A percentile compares a stretch with the other conserved stretches of the same genome.
These are phyloP conservation scores for Spergularia bocconei DNA, from an alignment of 148 eudicot species.

Conservation along the genomic window DNA sequence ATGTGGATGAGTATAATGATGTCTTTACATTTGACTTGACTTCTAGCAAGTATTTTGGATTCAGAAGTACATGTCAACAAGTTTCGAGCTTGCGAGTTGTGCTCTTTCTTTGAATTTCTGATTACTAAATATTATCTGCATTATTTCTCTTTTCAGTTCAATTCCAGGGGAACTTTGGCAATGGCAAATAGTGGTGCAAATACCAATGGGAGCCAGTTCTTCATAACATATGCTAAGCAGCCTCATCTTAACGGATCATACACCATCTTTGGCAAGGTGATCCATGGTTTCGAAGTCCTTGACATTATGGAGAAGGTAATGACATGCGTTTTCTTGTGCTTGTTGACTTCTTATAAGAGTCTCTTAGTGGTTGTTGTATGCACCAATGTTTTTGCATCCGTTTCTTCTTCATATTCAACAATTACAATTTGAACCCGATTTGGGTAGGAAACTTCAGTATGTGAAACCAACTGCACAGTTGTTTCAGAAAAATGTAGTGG, in stretches of 20 bases:
- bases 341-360: background rate
- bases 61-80: background rate
- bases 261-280: conserved; percentile 91
- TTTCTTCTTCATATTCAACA: background rate
- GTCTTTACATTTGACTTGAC: background rate
- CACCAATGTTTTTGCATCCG: background rate
- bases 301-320: conserved; percentile 94
- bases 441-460: background rate
- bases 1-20: background rate
- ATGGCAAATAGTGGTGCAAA: conserved; percentile 97
- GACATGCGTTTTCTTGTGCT: conserved; percentile 4
- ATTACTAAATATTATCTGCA: background rate
- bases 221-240: conserved; percentile 80
- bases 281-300: conserved; percentile 98
- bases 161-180: conserved; percentile 85
- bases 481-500: background rate
- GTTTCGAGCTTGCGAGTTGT: background rate
- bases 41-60: background rate
- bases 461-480: background rate
- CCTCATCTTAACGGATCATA: conserved; percentile 95
- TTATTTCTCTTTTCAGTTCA: conserved; percentile 50
- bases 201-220: conserved; percentile 96
- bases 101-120: background rate
- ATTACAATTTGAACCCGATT: background rate
- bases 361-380: background rate